Evolutionary conservation across 768 basidiomycete species (phyloP), one percentile per base, ranked within the genome.

Genomic region (Amanita rimosa): DNA sequence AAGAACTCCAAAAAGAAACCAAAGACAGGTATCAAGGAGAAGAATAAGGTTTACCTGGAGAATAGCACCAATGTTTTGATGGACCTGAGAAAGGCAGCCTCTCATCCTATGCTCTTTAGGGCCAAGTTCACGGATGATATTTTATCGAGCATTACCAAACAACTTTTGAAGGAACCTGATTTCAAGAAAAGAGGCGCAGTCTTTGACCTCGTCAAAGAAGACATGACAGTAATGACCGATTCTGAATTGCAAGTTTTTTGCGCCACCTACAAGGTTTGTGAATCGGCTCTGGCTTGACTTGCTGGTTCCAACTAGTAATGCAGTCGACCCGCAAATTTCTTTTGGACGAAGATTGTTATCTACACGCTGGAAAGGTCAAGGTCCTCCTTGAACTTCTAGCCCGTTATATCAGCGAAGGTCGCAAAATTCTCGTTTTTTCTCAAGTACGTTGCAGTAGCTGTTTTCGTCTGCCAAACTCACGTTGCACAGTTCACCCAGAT

Each of bases 201-300:
- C 38, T 88, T 81, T 57, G 79, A 93, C 27, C 78, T 82, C 52
- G 91, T 99, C 44, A 89, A 91, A 60, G 96, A 99, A 63, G 96
- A 99, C 64, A 91, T 99, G 87, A 79, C 87, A 56, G 85, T 96
- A 16, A 98, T 98, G 95, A 95, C 92, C 38, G 96, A 99, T 64
- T 85, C 92, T 6, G 96, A 98, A 66, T 71, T 99, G 31, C 91
- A 96, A 58, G 65, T 78, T 36, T 95, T 94, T 61, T 87, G 85
- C 58, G 74, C 76, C 43, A 79, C 80, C 9, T 95, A 95, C 68
- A 91, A 88, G 76, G 92, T 92, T 48, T 35, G 73, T 50, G 34
- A 39, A 35, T 37, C 19, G 11, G 34, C 14, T 26, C 13, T 21
- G 14, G 29, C 49, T 36, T 29, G 46, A 3, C 33, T 6, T 35